Percentiles rank a stretch among this genome's conserved stretches.
These are phyloP conservation scores for Blastobotrys serpentis DNA, from an alignment of 1,139 yeast species.

Conservation along the genomic window DNA sequence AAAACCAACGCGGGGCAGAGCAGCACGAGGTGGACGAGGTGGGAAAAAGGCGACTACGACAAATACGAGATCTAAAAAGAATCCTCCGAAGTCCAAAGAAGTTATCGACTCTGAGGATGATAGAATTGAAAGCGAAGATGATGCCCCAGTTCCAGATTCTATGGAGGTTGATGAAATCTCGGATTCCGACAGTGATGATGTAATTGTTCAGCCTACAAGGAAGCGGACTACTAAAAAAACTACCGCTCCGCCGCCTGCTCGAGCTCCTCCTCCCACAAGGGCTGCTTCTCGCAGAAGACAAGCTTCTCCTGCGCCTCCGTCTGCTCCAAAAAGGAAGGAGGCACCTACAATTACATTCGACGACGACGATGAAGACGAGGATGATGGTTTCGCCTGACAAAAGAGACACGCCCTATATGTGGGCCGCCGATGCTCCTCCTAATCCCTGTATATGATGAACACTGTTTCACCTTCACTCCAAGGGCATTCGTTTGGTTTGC, in stretches of 20 bases:
- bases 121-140: not conserved
- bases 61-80: conserved; percentile 9
- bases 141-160: conserved; percentile 3
- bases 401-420: no score
- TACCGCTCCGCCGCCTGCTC: conserved; percentile 11
- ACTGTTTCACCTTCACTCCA: no score
- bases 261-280: not conserved
- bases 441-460: no score
- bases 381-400: conserved; percentile 21
- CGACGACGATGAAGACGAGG: conserved; percentile 19
- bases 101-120: conserved; percentile 12
- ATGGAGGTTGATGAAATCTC: conserved; percentile 1
- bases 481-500: no score
- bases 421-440: not conserved
- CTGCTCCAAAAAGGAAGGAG: conserved; percentile 7
- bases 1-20: conserved; percentile 7
- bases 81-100: conserved; percentile 7
- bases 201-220: conserved; percentile 1
- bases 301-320: no score
- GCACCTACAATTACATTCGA: not conserved
- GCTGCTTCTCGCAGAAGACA: not conserved
- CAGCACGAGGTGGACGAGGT: conserved; percentile 9
- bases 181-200: conserved; percentile 6
- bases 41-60: conserved; percentile 9
- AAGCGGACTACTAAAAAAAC: conserved; percentile 6